phyloP scores from a whole-genome alignment of 192 early-diverging fungal genomes.

The Radiomyces spectabilis region DNA sequence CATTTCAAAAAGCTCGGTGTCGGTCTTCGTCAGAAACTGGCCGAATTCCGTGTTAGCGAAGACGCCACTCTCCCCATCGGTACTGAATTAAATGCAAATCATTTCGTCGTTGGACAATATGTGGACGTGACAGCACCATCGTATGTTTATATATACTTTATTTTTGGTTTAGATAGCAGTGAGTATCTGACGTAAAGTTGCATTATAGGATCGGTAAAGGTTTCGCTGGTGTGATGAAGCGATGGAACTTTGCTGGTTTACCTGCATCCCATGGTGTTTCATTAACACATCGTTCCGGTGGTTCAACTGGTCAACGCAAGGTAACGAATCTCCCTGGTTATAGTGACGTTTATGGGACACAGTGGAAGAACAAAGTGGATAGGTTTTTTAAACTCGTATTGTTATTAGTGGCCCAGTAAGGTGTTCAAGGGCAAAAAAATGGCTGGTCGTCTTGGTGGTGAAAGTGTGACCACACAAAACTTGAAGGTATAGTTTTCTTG shows the following conservation, averaged over 20 bases:
- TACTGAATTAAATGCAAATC: conserved; percentile 69
- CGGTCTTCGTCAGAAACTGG: conserved; percentile 68
- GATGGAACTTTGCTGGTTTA: conserved; percentile 85
- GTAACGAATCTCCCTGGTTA: no score
- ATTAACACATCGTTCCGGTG: conserved; percentile 76
- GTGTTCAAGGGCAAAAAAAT: conserved; percentile 98
- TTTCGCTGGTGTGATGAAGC: conserved; percentile 97
- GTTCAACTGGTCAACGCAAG: conserved; percentile 82
- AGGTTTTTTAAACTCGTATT: conserved; percentile 4
- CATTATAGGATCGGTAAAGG: conserved; percentile 95
- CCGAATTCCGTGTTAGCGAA: conserved; percentile 76
- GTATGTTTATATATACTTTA: conserved; percentile 32
- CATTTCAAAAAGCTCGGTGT: conserved; percentile 70
- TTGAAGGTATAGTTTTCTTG: conserved; percentile 44
- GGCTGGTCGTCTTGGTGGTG: conserved; percentile 92
- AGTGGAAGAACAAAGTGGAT: not conserved
- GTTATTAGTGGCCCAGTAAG: conserved; percentile 60
- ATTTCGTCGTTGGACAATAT: conserved; percentile 94
- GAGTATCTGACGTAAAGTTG: no score
- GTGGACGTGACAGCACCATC: conserved; percentile 84
- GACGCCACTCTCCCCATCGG: conserved; percentile 83
- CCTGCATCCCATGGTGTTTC: conserved; percentile 95
- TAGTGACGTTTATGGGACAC: no score
- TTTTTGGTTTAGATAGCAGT: conserved; percentile 27
- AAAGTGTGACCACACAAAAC: conserved; percentile 71